Conservation (phyloP, 2,329 filamentous ascomycete species). For the Alternaria tenuissima region DNA sequence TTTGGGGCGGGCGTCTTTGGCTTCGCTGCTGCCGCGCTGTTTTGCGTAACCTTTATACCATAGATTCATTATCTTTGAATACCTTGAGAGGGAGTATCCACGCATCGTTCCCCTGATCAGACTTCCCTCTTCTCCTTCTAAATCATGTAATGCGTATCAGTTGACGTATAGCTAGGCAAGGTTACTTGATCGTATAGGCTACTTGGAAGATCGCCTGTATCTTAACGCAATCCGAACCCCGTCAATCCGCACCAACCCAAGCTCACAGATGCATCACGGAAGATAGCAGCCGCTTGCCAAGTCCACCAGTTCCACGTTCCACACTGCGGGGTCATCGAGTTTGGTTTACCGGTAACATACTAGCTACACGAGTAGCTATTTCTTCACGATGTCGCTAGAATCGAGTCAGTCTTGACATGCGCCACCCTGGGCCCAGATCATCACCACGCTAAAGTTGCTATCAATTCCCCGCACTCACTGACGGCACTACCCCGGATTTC, state of each 20-base stretch:
- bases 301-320: neutral
- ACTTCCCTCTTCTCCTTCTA: neutral
- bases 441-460: conserved; percentile 4
- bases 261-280: neutral
- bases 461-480: conserved; percentile 38
- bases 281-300: conserved; percentile 10
- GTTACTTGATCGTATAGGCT: no score
- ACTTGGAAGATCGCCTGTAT: neutral
- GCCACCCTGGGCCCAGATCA: conserved; percentile 17
- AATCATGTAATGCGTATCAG: neutral
- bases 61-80: conserved; percentile 15
- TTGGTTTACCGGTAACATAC: conserved; percentile 23
- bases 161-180: conserved; percentile 9
- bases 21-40: neutral
- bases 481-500: conserved; percentile 30
- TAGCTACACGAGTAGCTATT: conserved; percentile 1
- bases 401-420: conserved; percentile 31
- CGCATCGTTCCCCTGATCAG: neutral
- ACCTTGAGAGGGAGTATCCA: neutral
- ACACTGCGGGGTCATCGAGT: conserved; percentile 22
- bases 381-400: conserved; percentile 6
- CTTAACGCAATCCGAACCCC: neutral
- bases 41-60: conserved; percentile 12
- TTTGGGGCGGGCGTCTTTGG: conserved; percentile 1
- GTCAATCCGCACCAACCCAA: neutral